Evolutionary conservation across 1,284 basidiomycete species (phyloP).

Genomic region (Irpex sp.): DNA sequence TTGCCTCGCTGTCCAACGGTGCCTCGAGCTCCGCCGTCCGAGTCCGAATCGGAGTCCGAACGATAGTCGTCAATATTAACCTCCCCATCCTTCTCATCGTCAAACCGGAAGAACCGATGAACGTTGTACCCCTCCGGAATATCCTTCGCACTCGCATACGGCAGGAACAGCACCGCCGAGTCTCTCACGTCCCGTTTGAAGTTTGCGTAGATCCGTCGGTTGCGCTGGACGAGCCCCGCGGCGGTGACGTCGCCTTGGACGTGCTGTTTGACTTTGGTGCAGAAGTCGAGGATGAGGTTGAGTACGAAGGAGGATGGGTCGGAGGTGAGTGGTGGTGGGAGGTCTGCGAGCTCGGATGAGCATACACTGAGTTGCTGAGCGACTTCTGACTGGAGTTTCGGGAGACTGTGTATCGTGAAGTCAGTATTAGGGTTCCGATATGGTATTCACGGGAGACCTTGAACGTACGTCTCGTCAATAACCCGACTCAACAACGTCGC

Average conservation of each 20-base stretch:
- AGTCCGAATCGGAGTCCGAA: neutral
- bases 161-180: slow-evolving; percentile 37
- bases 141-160: slow-evolving; percentile 9
- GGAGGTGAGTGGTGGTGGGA: slow-evolving; percentile 37
- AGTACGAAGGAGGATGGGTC: slow-evolving; percentile 46
- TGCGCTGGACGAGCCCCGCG: slow-evolving; percentile 33
- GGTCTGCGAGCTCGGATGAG: slow-evolving; percentile 30
- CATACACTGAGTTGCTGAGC: slow-evolving; percentile 34
- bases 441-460: neutral
- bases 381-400: slow-evolving; percentile 34
- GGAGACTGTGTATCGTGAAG: slow-evolving; percentile 32
- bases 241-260: slow-evolving; percentile 32
- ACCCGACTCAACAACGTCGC: slow-evolving; percentile 47
- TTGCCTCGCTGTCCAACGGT: too few species aligned
- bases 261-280: slow-evolving; percentile 30
- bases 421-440: neutral
- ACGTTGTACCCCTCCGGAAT: neutral
- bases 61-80: neutral
- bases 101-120: slow-evolving; percentile 2
- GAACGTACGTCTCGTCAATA: slow-evolving; percentile 48
- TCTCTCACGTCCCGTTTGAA: slow-evolving; percentile 34
- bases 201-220: slow-evolving; percentile 28
- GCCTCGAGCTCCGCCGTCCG: neutral
- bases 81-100: slow-evolving; percentile 5
- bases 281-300: slow-evolving; percentile 34